Percentiles rank a stretch among this genome's conserved stretches.
These are phyloP conservation scores for Alternaria atra DNA, from an alignment of 2,329 filamentous ascomycete species.

Conservation along the genomic window DNA sequence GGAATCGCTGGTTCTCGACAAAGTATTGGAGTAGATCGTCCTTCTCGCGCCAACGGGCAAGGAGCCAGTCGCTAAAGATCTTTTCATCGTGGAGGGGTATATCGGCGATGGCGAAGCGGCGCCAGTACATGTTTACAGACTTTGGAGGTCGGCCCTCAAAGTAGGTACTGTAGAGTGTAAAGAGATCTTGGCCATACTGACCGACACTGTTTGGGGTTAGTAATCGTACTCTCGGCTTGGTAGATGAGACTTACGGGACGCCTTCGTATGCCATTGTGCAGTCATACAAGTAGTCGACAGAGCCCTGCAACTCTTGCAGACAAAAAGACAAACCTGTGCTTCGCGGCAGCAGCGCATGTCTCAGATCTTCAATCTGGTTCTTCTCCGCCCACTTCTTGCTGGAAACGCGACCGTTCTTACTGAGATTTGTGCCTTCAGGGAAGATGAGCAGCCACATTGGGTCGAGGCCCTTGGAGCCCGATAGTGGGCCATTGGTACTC, in stretches of 20 bases:
- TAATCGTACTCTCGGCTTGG: background rate
- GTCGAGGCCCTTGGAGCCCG: constrained; percentile 62
- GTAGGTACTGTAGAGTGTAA: constrained; percentile 85
- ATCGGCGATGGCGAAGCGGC: constrained; percentile 79
- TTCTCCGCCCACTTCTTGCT: constrained; percentile 82
- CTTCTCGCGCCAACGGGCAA: constrained; percentile 88
- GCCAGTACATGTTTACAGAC: constrained; percentile 96
- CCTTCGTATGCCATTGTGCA: constrained; percentile 97
- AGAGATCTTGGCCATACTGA: constrained; percentile 85
- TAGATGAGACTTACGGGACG: constrained; percentile 73
- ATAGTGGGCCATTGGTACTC: constrained; percentile 50
- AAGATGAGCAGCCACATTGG: constrained; percentile 93
- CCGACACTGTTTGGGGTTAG: constrained; percentile 44
- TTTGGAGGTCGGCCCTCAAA: constrained; percentile 89
- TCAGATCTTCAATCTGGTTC: constrained; percentile 71
- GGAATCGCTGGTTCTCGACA: constrained; percentile 77
- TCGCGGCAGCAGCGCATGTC: constrained; percentile 78
- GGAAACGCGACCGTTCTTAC: constrained; percentile 73
- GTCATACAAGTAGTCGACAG: constrained; percentile 85
- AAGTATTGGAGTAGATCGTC: constrained; percentile 87
- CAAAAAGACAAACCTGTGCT: constrained; percentile 85
- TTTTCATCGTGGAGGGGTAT: constrained; percentile 80
- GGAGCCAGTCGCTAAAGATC: constrained; percentile 82
- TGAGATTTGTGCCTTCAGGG: constrained; percentile 86
- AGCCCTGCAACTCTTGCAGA: constrained; percentile 75